Conservation (phyloP, 176 grass and related monocot species). For the Ampelocalamus luodianensis region DNA sequence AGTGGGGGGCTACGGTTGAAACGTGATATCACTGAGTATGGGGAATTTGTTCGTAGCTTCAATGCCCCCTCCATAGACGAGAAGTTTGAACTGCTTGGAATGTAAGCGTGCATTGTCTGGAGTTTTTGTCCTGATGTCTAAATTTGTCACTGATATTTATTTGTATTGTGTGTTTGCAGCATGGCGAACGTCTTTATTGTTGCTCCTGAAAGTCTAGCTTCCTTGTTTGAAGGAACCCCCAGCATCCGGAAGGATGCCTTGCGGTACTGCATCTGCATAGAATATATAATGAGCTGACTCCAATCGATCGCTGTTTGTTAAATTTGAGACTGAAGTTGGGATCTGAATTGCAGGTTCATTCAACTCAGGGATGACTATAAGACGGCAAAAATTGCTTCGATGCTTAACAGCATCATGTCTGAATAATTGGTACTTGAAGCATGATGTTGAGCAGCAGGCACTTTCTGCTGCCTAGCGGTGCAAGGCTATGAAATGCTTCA, state of each 20-base stretch:
- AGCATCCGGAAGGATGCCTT: conserved; percentile 94
- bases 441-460: background rate
- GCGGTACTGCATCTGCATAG: conserved; percentile 55
- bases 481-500: background rate
- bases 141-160: conserved; percentile 1
- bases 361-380: conserved; percentile 98
- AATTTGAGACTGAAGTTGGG: background rate
- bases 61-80: conserved; percentile 94
- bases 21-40: conserved; percentile 99
- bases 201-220: conserved; percentile 95
- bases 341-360: conserved; percentile 78
- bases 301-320: background rate
- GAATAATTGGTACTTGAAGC: conserved; percentile 45
- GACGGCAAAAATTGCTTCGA: conserved; percentile 87
- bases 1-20: conserved; percentile 95
- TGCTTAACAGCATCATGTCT: conserved; percentile 75
- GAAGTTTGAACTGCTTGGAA: conserved; percentile 97
- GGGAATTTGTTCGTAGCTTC: conserved; percentile 97
- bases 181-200: conserved; percentile 98
- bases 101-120: conserved; percentile 58
- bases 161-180: conserved; percentile 51
- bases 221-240: conserved; percentile 90
- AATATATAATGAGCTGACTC: background rate
- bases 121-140: background rate
- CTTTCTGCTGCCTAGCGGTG: background rate